Evolutionary conservation across 192 early-diverging fungal genomes (phyloP), one percentile per base, ranked within the genome.

Genomic region (Powellomyces hirtus): DNA sequence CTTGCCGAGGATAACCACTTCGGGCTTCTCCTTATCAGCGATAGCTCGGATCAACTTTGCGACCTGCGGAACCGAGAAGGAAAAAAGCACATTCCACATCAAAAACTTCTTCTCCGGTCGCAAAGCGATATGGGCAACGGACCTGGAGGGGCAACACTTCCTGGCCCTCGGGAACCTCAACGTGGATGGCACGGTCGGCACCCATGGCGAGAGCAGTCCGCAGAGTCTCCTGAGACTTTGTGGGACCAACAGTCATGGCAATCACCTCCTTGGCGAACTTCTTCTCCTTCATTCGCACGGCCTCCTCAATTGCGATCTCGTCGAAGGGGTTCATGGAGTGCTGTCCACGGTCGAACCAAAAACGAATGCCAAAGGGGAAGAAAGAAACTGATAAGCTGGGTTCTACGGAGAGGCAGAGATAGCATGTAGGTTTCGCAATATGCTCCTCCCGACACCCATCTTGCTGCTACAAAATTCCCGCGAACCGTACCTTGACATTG

Each of bases 321-420:
- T 97, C 95, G 78, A 99, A 99, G 40, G 97, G 97, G 80, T 99
- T 99, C 91, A 99, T 94, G 69, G 90, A 92, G 86, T 99, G 97
- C 79, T 86, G 65, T 24, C 2, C 16, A 70, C 26, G 16, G 34
- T 27, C 22, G 34, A 1, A 0, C 44, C 27, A n/a, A 53, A 27
- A 52, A n/a, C n/a, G n/a, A 56, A 14, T 27, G 53, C 27, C n/a
- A 56, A 56, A 13, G 40, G 10, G 40, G 40, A 44, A 44, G 40
- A 10, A 44, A 44, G 11, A 44, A 44, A 44, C 10, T 10, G n/a
- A 44, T n/a, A 44, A n/a, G n/a, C n/a, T n/a, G n/a, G n/a, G n/a
- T n/a, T n/a, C n/a, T n/a, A n/a, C n/a, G n/a, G n/a, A n/a, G n/a
- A n/a, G n/a, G n/a, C n/a, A n/a, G n/a, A n/a, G n/a, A n/a, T n/a